phyloP scores from a whole-genome alignment of 495 filamentous ascomycete genomes.

The Cercophora sp. region DNA sequence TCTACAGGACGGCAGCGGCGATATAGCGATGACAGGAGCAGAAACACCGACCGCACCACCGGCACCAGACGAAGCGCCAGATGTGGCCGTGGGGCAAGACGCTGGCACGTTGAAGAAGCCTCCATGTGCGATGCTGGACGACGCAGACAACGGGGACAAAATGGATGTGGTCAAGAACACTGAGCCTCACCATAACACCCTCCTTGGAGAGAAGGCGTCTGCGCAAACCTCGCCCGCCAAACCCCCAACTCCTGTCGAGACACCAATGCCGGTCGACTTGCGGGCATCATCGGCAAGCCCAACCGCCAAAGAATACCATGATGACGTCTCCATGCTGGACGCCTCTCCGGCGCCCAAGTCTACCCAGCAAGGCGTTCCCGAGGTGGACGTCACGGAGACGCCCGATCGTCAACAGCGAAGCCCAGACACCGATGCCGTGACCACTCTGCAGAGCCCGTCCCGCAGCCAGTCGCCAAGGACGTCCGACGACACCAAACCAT shows the following conservation, averaged over 20 bases:
- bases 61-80: background rate
- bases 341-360: constrained; percentile 16
- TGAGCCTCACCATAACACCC: background rate
- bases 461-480: constrained; percentile 54
- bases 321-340: constrained; percentile 45
- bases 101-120: too few species aligned
- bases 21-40: constrained; percentile 30
- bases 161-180: background rate
- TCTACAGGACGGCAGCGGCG: constrained; percentile 28
- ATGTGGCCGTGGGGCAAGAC: background rate
- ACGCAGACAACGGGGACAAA: too few species aligned
- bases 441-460: constrained; percentile 38
- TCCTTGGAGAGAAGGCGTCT: background rate
- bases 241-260: background rate
- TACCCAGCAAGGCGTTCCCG: constrained; percentile 1
- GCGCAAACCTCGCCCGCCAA: background rate
- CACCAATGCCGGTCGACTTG: background rate
- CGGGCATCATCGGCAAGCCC: background rate
- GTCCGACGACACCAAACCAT: constrained; percentile 63
- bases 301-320: background rate
- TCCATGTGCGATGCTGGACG: too few species aligned
- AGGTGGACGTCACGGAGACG: constrained; percentile 23
- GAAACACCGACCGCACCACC: constrained; percentile 20
- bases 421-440: constrained; percentile 35
- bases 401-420: constrained; percentile 22